A percentile compares a stretch with the other conserved stretches of the same genome.
phyloP scores from a whole-genome alignment of 176 grass and related monocot species.

The Elymus sibiricus region DNA sequence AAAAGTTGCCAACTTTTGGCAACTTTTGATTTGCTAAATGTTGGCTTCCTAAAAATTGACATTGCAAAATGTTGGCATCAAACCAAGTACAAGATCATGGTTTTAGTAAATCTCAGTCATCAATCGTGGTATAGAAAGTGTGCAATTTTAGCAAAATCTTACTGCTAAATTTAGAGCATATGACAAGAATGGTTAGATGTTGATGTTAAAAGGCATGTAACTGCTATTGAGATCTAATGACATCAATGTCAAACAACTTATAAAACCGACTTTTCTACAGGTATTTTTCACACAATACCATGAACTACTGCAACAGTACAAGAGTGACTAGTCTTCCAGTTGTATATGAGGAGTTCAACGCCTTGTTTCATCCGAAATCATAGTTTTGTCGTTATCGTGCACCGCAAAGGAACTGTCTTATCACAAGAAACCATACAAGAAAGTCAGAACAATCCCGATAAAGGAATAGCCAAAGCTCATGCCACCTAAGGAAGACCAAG shows the following conservation, averaged over 20 bases:
- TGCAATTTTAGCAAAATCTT: not conserved
- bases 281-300: not conserved
- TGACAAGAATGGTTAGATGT: not conserved
- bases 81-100: too few relatives aligned
- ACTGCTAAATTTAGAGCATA: not conserved
- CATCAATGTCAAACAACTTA: not conserved
- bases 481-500: too few relatives aligned
- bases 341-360: not conserved
- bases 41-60: too few relatives aligned
- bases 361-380: not conserved
- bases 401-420: not conserved
- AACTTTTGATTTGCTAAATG: too few relatives aligned
- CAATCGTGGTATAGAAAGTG: not conserved
- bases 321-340: not conserved
- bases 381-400: not conserved
- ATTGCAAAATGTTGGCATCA: too few relatives aligned
- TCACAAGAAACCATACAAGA: not conserved
- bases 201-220: not conserved
- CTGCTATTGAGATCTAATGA: not conserved
- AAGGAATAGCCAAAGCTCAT: too few relatives aligned
- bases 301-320: not conserved
- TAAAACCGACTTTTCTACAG: not conserved
- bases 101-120: not conserved
- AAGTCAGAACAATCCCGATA: not conserved
- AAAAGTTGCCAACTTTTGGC: too few relatives aligned